Evolutionary conservation across 176 grass and related monocot genomes (phyloP).

Genomic region (Aegilops sharonensis): DNA sequence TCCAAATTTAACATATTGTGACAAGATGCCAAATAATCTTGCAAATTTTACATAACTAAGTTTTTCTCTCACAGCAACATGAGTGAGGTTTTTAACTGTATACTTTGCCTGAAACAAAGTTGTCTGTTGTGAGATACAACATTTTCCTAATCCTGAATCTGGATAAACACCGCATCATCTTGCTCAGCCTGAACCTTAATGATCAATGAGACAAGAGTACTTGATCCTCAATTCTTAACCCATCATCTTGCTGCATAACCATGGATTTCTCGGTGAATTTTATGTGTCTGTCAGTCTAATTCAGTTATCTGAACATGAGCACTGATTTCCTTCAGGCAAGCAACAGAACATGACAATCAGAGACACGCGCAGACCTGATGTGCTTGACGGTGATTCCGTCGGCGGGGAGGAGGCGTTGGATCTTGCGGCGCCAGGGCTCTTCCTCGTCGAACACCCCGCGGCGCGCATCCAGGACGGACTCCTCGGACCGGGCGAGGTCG

Average conservation of each 20-base stretch:
- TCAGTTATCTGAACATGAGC: too few species aligned
- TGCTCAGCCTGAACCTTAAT: too few species aligned
- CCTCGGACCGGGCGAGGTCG: conserved; percentile 42
- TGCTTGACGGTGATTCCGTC: conserved; percentile 62
- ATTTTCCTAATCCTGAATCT: too few species aligned
- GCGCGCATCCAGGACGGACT: conserved; percentile 42
- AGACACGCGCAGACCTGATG: conserved; percentile 24
- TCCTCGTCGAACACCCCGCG: conserved; percentile 31
- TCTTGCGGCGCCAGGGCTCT: conserved; percentile 61
- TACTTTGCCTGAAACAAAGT: not conserved
- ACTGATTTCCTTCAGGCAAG: not conserved
- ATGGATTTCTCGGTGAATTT: too few species aligned
- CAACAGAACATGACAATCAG: too few species aligned
- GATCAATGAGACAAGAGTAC: too few species aligned
- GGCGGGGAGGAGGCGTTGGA: conserved; percentile 52
- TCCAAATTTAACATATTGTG: not conserved
- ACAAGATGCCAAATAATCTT: not conserved
- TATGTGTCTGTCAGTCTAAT: not conserved
- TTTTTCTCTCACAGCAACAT: not conserved
- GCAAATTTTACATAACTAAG: not conserved
- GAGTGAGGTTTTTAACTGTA: not conserved
- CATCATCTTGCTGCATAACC: too few species aligned
- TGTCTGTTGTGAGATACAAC: not conserved
- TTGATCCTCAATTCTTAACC: too few species aligned
- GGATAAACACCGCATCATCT: too few species aligned